These are phyloP conservation scores for Thermomyces lanuginosus DNA, from an alignment of 2,329 filamentous ascomycete species.

Conservation along the genomic window DNA sequence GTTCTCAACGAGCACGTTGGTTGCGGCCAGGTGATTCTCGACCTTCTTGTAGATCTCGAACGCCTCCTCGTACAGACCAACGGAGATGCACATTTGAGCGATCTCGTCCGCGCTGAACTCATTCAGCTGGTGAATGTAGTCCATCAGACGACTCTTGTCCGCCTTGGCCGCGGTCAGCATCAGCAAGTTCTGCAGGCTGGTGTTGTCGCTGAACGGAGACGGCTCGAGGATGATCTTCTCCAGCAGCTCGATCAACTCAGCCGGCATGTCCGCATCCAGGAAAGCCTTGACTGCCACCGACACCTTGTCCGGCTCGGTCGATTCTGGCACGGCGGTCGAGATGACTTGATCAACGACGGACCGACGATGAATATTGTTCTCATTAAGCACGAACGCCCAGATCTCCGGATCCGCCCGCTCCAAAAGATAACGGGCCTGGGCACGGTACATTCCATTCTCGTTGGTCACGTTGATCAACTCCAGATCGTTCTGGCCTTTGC, in stretches of 20 bases:
- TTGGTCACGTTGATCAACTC: slow-evolving; percentile 97
- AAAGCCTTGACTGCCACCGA: slow-evolving; percentile 88
- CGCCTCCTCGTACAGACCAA: slow-evolving; percentile 88
- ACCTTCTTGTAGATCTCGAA: slow-evolving; percentile 99
- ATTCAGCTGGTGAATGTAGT: slow-evolving; percentile 84
- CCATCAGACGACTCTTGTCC: slow-evolving; percentile 85
- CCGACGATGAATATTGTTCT: slow-evolving; percentile 88
- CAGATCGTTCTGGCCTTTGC: slow-evolving; percentile 91
- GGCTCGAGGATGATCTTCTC: slow-evolving; percentile 99
- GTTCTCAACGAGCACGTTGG: slow-evolving; percentile 85
- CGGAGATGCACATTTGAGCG: slow-evolving; percentile 79
- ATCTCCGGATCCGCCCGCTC: slow-evolving; percentile 80
- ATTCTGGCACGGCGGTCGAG: slow-evolving; percentile 84
- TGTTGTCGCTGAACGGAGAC: slow-evolving; percentile 95
- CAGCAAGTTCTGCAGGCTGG: slow-evolving; percentile 86
- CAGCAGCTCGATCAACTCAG: slow-evolving; percentile 87
- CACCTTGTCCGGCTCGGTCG: slow-evolving; percentile 83
- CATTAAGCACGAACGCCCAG: slow-evolving; percentile 85
- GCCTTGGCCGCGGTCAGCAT: slow-evolving; percentile 95
- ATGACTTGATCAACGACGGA: slow-evolving; percentile 94
- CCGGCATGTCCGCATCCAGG: slow-evolving; percentile 75
- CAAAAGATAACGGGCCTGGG: slow-evolving; percentile 87
- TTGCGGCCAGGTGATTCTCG: slow-evolving; percentile 69
- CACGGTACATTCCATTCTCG: slow-evolving; percentile 98
- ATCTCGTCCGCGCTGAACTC: slow-evolving; percentile 87